phyloP scores from a whole-genome alignment of 2,329 filamentous ascomycete genomes.

The Pezicula radicicola region DNA sequence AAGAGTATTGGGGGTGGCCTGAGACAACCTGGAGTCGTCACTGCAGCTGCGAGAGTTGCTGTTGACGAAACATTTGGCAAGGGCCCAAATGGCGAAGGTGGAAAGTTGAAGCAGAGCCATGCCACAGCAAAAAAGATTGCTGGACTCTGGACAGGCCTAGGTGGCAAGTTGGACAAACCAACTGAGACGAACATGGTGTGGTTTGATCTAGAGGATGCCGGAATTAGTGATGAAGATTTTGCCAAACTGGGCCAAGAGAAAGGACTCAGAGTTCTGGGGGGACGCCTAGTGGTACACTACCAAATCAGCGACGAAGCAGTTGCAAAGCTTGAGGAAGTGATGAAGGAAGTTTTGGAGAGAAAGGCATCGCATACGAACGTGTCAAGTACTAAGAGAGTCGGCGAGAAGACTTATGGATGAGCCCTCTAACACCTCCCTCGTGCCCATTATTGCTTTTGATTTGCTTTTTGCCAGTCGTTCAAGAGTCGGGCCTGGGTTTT shows the following conservation, averaged over 20 bases:
- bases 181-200: slow-evolving; percentile 76
- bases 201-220: slow-evolving; percentile 59
- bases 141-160: slow-evolving; percentile 55
- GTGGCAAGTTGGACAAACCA: slow-evolving; percentile 56
- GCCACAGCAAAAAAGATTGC: slow-evolving; percentile 59
- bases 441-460: too few relatives aligned
- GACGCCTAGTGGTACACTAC: slow-evolving; percentile 66
- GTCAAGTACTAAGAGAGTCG: slow-evolving; percentile 14
- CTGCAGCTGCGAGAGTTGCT: slow-evolving; percentile 72
- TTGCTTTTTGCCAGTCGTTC: too few relatives aligned
- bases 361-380: slow-evolving; percentile 8
- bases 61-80: slow-evolving; percentile 75
- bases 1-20: slow-evolving; percentile 80
- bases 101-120: slow-evolving; percentile 60
- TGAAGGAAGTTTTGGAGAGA: slow-evolving; percentile 30
- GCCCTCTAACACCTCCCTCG: not conserved
- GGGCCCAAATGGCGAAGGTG: slow-evolving; percentile 54
- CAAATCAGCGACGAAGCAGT: slow-evolving; percentile 64
- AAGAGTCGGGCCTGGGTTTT: too few relatives aligned
- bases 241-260: slow-evolving; percentile 51
- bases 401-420: slow-evolving; percentile 26
- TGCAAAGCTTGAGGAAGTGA: slow-evolving; percentile 41
- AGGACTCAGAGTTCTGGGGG: slow-evolving; percentile 53
- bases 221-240: slow-evolving; percentile 48
- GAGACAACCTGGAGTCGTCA: slow-evolving; percentile 72